phyloP scores from a whole-genome alignment of 1,284 basidiomycete genomes.

The Cutaneotrichosporon dermatis region DNA sequence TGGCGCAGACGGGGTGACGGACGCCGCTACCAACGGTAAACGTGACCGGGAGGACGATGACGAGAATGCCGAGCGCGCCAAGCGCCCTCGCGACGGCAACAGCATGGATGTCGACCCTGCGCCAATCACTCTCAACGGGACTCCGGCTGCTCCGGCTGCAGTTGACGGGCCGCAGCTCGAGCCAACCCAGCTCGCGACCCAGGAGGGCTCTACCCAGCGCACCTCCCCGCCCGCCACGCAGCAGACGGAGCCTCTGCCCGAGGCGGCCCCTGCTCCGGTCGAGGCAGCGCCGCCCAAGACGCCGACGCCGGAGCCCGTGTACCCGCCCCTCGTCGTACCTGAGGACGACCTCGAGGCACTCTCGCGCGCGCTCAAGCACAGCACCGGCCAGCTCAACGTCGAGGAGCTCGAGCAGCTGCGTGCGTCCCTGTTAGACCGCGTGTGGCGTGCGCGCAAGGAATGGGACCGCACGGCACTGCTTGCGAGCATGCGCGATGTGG shows the following conservation, averaged over 20 bases:
- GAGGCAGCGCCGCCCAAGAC: conserved; percentile 5
- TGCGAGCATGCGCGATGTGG: conserved; percentile 51
- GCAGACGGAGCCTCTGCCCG: too few species aligned
- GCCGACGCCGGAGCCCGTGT: conserved; percentile 20
- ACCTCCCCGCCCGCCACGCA: too few species aligned
- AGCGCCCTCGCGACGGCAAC: conserved; percentile 60
- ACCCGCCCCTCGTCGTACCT: conserved; percentile 42
- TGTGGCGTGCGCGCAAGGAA: conserved; percentile 76
- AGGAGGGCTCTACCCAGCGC: too few species aligned
- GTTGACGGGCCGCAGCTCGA: too few species aligned
- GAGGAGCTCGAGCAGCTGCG: conserved; percentile 93
- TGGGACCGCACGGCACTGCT: conserved; percentile 77
- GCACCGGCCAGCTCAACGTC: conserved; percentile 61
- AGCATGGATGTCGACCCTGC: conserved; percentile 49
- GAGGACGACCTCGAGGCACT: conserved; percentile 22
- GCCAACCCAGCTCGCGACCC: too few species aligned
- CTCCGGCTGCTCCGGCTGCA: too few species aligned
- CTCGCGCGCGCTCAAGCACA: conserved; percentile 16
- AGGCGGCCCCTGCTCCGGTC: not conserved
- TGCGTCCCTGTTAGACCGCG: conserved; percentile 68
- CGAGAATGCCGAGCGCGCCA: conserved; percentile 48
- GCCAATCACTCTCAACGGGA: too few species aligned
- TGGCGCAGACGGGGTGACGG: too few species aligned
- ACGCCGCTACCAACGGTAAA: conserved; percentile 21
- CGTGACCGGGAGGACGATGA: conserved; percentile 26